phyloP scores from a whole-genome alignment of 768 basidiomycete species.

The Ramaria sp. region DNA sequence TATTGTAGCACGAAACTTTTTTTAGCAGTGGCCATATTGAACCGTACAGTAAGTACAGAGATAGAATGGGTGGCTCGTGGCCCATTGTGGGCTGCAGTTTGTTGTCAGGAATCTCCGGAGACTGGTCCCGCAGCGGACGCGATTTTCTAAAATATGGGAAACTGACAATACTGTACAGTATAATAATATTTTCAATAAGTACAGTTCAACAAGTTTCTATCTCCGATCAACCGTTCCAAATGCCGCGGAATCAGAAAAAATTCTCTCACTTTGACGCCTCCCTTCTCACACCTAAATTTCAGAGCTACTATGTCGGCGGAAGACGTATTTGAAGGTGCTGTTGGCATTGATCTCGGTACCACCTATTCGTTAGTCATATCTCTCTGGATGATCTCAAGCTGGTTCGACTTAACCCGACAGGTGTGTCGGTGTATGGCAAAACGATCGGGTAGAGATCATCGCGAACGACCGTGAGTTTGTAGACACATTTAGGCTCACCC shows the following conservation, averaged over 20 bases:
- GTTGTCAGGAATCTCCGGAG: too few relatives aligned
- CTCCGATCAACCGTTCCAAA: background rate
- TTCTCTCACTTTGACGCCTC: slow-evolving; percentile 7
- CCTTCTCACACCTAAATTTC: slow-evolving; percentile 1
- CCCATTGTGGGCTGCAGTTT: too few relatives aligned
- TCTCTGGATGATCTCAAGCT: background rate
- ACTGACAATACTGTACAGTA: too few relatives aligned
- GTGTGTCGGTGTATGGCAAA: slow-evolving; percentile 99
- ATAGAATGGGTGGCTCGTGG: too few relatives aligned
- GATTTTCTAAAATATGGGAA: too few relatives aligned
- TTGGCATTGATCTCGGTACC: slow-evolving; percentile 95
- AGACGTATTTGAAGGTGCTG: slow-evolving; percentile 90
- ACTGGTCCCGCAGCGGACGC: too few relatives aligned
- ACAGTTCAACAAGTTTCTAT: background rate
- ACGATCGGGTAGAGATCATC: slow-evolving; percentile 99
- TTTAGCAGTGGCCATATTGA: too few relatives aligned
- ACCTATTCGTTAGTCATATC: slow-evolving; percentile 74
- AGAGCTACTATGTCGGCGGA: slow-evolving; percentile 52
- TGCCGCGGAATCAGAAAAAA: slow-evolving; percentile 8
- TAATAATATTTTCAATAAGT: too few relatives aligned
- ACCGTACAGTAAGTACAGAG: too few relatives aligned
- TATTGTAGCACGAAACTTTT: too few relatives aligned
- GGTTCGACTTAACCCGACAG: slow-evolving; percentile 30
- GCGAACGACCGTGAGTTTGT: slow-evolving; percentile 78
- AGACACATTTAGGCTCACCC: background rate